Evolutionary conservation across 805 yeast species (phyloP).

Genomic region (Yamadazyma sp.): DNA sequence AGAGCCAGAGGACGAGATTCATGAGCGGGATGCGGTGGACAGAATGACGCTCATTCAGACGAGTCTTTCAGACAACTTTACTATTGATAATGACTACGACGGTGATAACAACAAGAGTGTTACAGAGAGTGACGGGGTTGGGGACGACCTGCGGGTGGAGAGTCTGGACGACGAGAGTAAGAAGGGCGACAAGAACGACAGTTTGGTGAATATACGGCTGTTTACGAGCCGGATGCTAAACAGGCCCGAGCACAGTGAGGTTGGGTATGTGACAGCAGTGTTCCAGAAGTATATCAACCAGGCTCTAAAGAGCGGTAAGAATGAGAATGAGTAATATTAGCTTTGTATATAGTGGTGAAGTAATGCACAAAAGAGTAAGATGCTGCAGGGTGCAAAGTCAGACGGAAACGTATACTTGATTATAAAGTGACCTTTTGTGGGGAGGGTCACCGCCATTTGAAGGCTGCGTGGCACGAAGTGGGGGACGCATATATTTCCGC

Average conservation of each 20-base stretch:
- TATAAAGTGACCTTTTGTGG: no score
- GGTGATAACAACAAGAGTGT: constrained; percentile 18
- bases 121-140: constrained; percentile 19
- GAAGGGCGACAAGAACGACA: no score
- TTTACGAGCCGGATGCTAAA: constrained; percentile 20
- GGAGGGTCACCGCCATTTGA: no score
- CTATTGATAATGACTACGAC: constrained; percentile 35
- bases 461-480: no score
- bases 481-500: no score
- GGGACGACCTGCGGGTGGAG: not conserved
- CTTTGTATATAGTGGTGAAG: no score
- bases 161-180: constrained; percentile 9
- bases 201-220: constrained; percentile 28
- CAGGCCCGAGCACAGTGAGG: constrained; percentile 21
- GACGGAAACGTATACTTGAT: no score
- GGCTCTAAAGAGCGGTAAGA: constrained; percentile 12
- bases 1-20: constrained; percentile 27
- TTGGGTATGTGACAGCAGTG: constrained; percentile 34
- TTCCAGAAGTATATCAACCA: constrained; percentile 41
- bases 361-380: not conserved
- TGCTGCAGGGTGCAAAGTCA: no score
- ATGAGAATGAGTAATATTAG: no score
- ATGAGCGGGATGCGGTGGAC: constrained; percentile 12
- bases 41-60: constrained; percentile 35
- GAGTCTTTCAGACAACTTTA: constrained; percentile 36